Base-by-base conservation (phyloP, 306 rosid species). In the Prosopis cineraria region DNA sequence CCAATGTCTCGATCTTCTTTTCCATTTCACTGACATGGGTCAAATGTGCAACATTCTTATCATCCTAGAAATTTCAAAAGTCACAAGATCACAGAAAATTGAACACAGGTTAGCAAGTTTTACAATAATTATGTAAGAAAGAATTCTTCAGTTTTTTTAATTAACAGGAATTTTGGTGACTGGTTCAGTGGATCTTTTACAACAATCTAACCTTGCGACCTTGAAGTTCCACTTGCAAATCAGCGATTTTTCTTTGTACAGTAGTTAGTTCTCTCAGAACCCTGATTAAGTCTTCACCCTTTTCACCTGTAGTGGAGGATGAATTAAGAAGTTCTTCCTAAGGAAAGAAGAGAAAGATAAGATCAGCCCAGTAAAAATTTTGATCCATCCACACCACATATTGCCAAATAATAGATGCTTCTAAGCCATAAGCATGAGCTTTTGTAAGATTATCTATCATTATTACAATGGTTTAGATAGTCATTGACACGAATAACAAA, bases 161-260 rank as follows among this genome's bases (percentile, higher is more conserved):
- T 69, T 69, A 70, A 70, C 5, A 16, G 77, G 44, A 14, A 11
- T n/a, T n/a, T 2, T 37, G 3, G 0, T 10, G 53, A 53, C 39
- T 62, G 75, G 29, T 9, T 4, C 39, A 40, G 25, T 6, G 22
- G n/a, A 79, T 72, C 81, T 40, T 77, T 34, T 30, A 10, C 17
- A 62, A 75, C 76, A 6, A 52, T 16, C 56, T 68, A 73, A 93
- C 98, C 90, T 95, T 95, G 82, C 99, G 91, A 56, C 97, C 97
- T 87, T 95, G 99, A 83, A 95, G 99, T 81, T 95, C 98, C 22
- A 93, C 99, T 87, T 95, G 98, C 77, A 95, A 87, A 86, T 93
- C 96, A 4, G 97, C 96, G 29, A 93, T 95, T 88, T 93, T 93
- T 79, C 93, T 90, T 79, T 95, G 99, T 48, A 93, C 98, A 12